phyloP scores from a whole-genome alignment of 2,329 filamentous ascomycete genomes.

The Fusarium drepaniforme region DNA sequence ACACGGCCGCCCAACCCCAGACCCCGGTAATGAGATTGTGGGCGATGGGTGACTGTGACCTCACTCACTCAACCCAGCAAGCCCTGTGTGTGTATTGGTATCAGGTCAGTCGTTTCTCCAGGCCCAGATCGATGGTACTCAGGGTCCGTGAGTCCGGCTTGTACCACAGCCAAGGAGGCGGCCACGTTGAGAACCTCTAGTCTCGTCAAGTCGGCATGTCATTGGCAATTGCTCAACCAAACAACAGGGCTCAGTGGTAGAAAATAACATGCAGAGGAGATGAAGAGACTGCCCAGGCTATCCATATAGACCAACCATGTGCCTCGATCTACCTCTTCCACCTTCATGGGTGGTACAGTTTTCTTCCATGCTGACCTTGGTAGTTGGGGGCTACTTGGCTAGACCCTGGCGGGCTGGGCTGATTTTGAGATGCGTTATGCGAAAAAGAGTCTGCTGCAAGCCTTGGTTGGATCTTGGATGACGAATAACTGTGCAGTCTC shows the following conservation, averaged over 20 bases:
- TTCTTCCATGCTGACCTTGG: neutral
- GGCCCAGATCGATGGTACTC: slow-evolving; percentile 13
- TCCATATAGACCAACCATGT: slow-evolving; percentile 14
- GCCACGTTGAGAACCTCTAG: neutral
- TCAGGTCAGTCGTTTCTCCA: slow-evolving; percentile 32
- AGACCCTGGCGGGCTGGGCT: neutral
- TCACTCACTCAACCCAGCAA: slow-evolving; percentile 21
- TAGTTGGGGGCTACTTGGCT: slow-evolving; percentile 1
- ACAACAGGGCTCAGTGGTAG: slow-evolving; percentile 10
- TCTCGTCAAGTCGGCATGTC: neutral
- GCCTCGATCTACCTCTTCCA: neutral
- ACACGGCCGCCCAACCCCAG: slow-evolving; percentile 25
- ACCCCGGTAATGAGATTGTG: slow-evolving; percentile 24
- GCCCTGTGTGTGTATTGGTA: slow-evolving; percentile 15
- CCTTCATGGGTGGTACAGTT: slow-evolving; percentile 6
- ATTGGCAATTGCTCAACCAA: slow-evolving; percentile 28
- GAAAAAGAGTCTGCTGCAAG: slow-evolving; percentile 6
- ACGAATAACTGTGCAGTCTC: neutral
- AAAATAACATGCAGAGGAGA: slow-evolving; percentile 12
- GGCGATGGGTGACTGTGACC: slow-evolving; percentile 19
- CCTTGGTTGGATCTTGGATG: slow-evolving; percentile 10
- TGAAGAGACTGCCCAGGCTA: slow-evolving; percentile 16
- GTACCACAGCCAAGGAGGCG: slow-evolving; percentile 7
- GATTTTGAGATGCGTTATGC: neutral
- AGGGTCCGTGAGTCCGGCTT: slow-evolving; percentile 13